Base-by-base conservation (phyloP, 805 yeast species). In the Candida saitoana region DNA sequence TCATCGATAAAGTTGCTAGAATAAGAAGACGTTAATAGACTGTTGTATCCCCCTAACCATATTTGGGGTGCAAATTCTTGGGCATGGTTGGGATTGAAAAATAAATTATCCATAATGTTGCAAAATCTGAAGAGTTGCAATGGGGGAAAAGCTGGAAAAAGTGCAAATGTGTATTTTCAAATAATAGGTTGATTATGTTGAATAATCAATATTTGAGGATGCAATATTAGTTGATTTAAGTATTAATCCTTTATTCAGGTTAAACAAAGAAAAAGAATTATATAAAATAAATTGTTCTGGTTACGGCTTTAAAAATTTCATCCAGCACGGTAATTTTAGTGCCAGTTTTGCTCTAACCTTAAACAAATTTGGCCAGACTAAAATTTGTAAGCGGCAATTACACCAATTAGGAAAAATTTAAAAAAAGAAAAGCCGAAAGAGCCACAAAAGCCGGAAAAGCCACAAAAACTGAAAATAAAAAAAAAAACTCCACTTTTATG, bases 21-120 rank as follows among this genome's bases (percentile, higher is more conserved):
- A 17, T 15, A 36, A 6, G 18, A 15, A n/a, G 30, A 7, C 12
- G 37, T 33, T 11, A 49, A 38, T 4, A 48, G 22, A 11, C 47
- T 33, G 18, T 34, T 15, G 43, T 54, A 56, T 3, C 56, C 46
- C 8, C 64, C 66, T 29, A 59, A 38, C 62, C 63, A 60, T 6
- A 63, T 47, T 6, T 56, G 47, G 1, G 69, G 69, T 8, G 62
- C 52, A 9, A 64, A 46, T 44, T 59, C 59, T 34, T 48, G 53
- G 7, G 57, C 45, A 3, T 41, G 24, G 12, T 40, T 40, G 9
- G 49, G 42, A 20, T 47, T 42, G 39, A 47, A 44, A 31, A 44
- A 47, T 30, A 47, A 16, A n/a, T 30, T 12, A 17, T 18, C 14
- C 29, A 19, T 20, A 5, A 29, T 29, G 32, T 29, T 29, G 32